Evolutionary conservation across 352 stramenopile genomes (phyloP).

Genomic region (Globisporangium takayamanum): DNA sequence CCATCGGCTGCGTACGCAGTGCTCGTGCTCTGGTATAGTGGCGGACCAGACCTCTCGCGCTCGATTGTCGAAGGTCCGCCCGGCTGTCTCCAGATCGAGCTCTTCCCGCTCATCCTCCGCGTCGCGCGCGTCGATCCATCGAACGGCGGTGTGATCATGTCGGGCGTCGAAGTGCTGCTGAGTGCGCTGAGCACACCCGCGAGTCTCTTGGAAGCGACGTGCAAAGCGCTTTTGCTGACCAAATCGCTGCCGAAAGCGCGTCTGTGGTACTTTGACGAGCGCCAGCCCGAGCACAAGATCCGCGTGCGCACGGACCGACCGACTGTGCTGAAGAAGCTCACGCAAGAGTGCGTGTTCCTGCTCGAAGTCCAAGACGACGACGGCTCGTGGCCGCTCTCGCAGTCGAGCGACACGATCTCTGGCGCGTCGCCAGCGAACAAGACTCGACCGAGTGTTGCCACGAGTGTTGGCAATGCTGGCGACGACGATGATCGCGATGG

Average conservation of each 20-base stretch:
- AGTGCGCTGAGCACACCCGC: slow-evolving; percentile 55
- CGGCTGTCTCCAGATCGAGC: slow-evolving; percentile 46
- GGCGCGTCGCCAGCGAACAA: slow-evolving; percentile 5
- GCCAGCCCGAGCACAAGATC: slow-evolving; percentile 60
- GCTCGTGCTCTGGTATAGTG: slow-evolving; percentile 75
- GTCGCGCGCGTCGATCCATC: slow-evolving; percentile 63
- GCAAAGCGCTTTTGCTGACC: slow-evolving; percentile 59
- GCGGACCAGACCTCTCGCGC: slow-evolving; percentile 59
- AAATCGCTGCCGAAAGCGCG: slow-evolving; percentile 69
- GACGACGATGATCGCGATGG: slow-evolving; percentile 10
- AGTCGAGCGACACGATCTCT: slow-evolving; percentile 36
- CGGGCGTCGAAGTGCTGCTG: slow-evolving; percentile 73
- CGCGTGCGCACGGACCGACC: slow-evolving; percentile 39
- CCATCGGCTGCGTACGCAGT: slow-evolving; percentile 56
- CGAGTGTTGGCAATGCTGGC: neutral
- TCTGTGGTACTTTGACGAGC: slow-evolving; percentile 81
- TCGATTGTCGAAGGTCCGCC: slow-evolving; percentile 40
- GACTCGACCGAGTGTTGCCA: too few relatives aligned
- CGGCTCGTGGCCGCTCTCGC: slow-evolving; percentile 78
- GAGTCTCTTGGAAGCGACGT: slow-evolving; percentile 61
- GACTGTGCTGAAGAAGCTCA: slow-evolving; percentile 49
- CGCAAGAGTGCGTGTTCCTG: slow-evolving; percentile 71
- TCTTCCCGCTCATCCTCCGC: slow-evolving; percentile 76
- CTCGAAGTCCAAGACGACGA: slow-evolving; percentile 82
- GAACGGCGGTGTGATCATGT: slow-evolving; percentile 67